Evolutionary conservation across 2,329 filamentous ascomycete species (phyloP).

Genomic region (Laburnicola sp.): DNA sequence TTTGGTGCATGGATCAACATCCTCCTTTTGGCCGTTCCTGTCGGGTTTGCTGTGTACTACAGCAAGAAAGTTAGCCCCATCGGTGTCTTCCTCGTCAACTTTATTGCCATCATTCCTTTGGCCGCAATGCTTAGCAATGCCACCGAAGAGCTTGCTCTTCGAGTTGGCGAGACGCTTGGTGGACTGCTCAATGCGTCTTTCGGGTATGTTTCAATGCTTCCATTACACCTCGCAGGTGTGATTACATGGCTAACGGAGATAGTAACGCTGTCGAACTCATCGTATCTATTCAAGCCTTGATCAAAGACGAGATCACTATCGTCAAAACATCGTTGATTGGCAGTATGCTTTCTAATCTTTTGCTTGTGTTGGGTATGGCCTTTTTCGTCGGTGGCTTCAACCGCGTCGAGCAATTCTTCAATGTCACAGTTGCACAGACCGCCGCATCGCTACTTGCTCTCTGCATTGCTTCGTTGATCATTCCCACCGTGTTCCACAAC

Average conservation of each 20-base stretch:
- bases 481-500: conserved; percentile 77
- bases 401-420: conserved; percentile 83
- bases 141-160: conserved; percentile 84
- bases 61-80: conserved; percentile 48
- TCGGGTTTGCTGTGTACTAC: conserved; percentile 74
- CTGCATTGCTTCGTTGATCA: conserved; percentile 79
- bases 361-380: conserved; percentile 87
- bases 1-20: conserved; percentile 87
- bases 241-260: conserved; percentile 25
- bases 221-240: conserved; percentile 8
- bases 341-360: conserved; percentile 86
- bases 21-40: conserved; percentile 74
- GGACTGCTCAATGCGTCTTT: conserved; percentile 90
- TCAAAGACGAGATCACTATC: conserved; percentile 74
- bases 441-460: conserved; percentile 79
- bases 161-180: conserved; percentile 78
- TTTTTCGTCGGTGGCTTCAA: conserved; percentile 87
- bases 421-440: conserved; percentile 88
- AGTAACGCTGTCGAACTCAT: conserved; percentile 87
- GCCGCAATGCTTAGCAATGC: conserved; percentile 85
- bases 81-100: conserved; percentile 80
- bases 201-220: conserved; percentile 58
- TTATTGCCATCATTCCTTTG: conserved; percentile 87
- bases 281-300: conserved; percentile 80
- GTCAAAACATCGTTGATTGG: conserved; percentile 92